Evolutionary conservation across 768 basidiomycete species (phyloP).

Genomic region (Russula ochroleuca): DNA sequence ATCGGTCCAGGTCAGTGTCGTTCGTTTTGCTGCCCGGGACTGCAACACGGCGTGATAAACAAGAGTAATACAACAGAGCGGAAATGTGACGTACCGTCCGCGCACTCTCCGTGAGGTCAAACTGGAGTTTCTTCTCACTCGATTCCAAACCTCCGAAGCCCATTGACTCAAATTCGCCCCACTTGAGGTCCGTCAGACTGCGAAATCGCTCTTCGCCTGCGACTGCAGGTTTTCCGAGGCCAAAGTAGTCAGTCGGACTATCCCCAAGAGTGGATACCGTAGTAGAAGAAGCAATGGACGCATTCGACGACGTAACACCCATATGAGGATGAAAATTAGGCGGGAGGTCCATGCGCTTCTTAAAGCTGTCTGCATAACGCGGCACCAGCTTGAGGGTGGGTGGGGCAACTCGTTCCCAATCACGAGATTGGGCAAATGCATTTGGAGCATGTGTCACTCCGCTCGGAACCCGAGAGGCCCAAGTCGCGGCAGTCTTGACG

Average conservation of each 20-base stretch:
- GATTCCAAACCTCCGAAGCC: constrained; percentile 62
- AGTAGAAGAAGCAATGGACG: constrained; percentile 35
- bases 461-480: constrained; percentile 40
- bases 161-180: constrained; percentile 86
- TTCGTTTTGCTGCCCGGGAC: constrained; percentile 56
- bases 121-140: constrained; percentile 73
- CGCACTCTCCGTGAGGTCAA: constrained; percentile 89
- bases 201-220: constrained; percentile 66
- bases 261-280: constrained; percentile 7
- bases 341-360: constrained; percentile 71
- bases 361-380: constrained; percentile 69
- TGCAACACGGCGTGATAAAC: constrained; percentile 38
- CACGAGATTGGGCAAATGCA: constrained; percentile 58
- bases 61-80: not conserved
- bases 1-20: constrained; percentile 87
- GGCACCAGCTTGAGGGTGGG: constrained; percentile 56
- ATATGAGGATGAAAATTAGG: constrained; percentile 52
- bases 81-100: constrained; percentile 50
- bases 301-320: constrained; percentile 31
- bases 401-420: constrained; percentile 74
- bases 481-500: constrained; percentile 56
- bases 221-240: constrained; percentile 33
- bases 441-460: constrained; percentile 34
- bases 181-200: constrained; percentile 79
- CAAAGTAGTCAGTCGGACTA: constrained; percentile 32